Evolutionary conservation across 2,329 filamentous ascomycete species (phyloP).

Genomic region (Aspergillus eucalypticola): DNA sequence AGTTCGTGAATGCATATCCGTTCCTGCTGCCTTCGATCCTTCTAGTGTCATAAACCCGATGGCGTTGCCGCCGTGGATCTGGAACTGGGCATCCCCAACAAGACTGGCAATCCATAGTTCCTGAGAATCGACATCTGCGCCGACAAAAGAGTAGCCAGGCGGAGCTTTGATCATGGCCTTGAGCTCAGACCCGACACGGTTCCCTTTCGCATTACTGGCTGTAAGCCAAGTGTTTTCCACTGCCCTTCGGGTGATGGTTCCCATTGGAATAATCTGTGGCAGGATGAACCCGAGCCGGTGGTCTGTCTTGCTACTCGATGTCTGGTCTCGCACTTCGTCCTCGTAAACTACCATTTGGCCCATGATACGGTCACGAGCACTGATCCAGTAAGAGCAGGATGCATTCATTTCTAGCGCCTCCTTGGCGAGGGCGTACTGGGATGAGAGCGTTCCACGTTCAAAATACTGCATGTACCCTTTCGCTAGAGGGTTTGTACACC

Average conservation of each 20-base stretch:
- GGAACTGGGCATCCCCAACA: constrained; percentile 91
- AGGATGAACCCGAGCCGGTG: constrained; percentile 76
- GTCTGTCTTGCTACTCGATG: constrained; percentile 19
- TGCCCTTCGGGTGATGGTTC: constrained; percentile 88
- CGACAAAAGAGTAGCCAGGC: constrained; percentile 87
- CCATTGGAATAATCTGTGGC: constrained; percentile 96
- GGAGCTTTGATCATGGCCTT: constrained; percentile 97
- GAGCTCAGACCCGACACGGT: constrained; percentile 91
- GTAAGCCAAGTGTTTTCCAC: constrained; percentile 99
- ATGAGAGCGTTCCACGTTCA: constrained; percentile 82
- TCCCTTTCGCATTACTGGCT: constrained; percentile 93
- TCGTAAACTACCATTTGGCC: constrained; percentile 95
- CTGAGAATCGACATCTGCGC: constrained; percentile 95
- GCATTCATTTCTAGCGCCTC: constrained; percentile 98
- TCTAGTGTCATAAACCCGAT: constrained; percentile 99
- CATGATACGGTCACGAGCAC: constrained; percentile 86
- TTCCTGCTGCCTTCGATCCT: constrained; percentile 89
- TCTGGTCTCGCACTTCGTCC: constrained; percentile 52
- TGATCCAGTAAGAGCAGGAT: constrained; percentile 99
- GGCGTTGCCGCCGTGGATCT: constrained; percentile 92
- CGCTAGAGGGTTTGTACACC: constrained; percentile 84
- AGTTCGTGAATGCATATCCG: constrained; percentile 91
- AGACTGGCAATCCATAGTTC: constrained; percentile 98
- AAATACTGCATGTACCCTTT: constrained; percentile 91
- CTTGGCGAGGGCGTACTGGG: constrained; percentile 85